Conservation (phyloP, 208 protist species). For the Leishmania tropica region DNA sequence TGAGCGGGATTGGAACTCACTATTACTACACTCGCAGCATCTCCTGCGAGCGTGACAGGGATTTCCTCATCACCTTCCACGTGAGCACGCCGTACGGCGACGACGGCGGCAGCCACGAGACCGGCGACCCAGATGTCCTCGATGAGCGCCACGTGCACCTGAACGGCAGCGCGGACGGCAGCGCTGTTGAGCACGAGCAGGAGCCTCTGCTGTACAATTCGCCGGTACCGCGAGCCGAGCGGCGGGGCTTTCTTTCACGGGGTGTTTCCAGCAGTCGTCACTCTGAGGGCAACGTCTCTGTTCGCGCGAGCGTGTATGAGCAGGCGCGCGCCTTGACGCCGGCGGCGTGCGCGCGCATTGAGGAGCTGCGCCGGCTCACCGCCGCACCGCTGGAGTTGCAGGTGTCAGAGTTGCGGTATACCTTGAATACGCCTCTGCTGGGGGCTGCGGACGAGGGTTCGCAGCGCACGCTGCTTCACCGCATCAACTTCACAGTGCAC, state of each 20-base stretch:
- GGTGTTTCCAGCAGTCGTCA: constrained; percentile 5
- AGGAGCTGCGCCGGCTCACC: constrained; percentile 43
- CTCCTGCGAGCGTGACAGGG: constrained; percentile 33
- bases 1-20: constrained; percentile 36
- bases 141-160: constrained; percentile 1
- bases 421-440: constrained; percentile 45
- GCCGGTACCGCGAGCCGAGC: constrained; percentile 13
- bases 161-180: not conserved
- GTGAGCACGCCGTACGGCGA: constrained; percentile 27
- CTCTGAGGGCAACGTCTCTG: constrained; percentile 23
- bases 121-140: not conserved
- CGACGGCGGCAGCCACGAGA: constrained; percentile 1
- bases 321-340: constrained; percentile 25
- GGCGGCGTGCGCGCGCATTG: constrained; percentile 38
- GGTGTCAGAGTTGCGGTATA: constrained; percentile 65
- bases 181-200: not conserved
- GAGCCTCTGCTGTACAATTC: constrained; percentile 6
- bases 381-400: constrained; percentile 56
- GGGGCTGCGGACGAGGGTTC: constrained; percentile 33
- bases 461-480: constrained; percentile 59
- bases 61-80: constrained; percentile 71
- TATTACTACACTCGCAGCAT: constrained; percentile 37
- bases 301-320: constrained; percentile 36
- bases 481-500: constrained; percentile 75
- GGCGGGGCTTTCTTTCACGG: not conserved